Evolutionary conservation across 2,329 filamentous ascomycete species (phyloP).

Genomic region (Botrytis hyacinthi): DNA sequence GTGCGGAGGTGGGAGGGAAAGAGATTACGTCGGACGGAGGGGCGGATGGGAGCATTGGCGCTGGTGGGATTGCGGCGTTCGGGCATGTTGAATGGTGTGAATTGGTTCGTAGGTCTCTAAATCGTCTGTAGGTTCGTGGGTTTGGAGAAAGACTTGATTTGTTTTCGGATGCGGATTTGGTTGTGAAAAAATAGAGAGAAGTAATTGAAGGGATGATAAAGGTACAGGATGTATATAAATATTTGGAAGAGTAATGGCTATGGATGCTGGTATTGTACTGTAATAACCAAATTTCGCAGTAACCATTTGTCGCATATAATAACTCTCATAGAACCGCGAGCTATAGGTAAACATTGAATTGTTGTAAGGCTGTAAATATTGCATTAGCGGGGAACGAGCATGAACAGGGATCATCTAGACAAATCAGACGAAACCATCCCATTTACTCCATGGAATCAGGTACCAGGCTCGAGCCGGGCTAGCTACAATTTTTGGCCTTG

Average conservation of each 20-base stretch:
- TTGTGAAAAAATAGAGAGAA: not conserved
- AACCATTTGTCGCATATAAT: not conserved
- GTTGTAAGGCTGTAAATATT: slow-evolving; percentile 17
- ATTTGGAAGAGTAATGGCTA: not conserved
- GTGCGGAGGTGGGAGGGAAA: slow-evolving; percentile 19
- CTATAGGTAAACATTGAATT: not conserved
- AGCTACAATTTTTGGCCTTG: not conserved
- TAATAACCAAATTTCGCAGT: not conserved
- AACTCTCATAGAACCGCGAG: not conserved
- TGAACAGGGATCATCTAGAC: not conserved
- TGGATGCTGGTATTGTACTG: not conserved
- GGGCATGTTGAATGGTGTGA: slow-evolving; percentile 28
- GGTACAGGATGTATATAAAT: not conserved
- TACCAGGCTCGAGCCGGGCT: no score
- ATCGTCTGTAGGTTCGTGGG: not conserved
- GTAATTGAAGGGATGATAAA: not conserved
- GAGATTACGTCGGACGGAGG: slow-evolving; percentile 21
- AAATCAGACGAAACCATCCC: not conserved
- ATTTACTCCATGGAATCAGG: not conserved
- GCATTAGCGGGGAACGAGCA: slow-evolving; percentile 4
- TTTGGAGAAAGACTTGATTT: not conserved
- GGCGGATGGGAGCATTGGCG: not conserved
- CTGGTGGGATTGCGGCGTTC: slow-evolving; percentile 27
- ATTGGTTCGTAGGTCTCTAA: not conserved
- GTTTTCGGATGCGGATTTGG: not conserved